Evolutionary conservation across 164 flowering plant genomes (phyloP), one percentile per base, ranked within the genome.

Genomic region (Chimonanthus praecox): DNA sequence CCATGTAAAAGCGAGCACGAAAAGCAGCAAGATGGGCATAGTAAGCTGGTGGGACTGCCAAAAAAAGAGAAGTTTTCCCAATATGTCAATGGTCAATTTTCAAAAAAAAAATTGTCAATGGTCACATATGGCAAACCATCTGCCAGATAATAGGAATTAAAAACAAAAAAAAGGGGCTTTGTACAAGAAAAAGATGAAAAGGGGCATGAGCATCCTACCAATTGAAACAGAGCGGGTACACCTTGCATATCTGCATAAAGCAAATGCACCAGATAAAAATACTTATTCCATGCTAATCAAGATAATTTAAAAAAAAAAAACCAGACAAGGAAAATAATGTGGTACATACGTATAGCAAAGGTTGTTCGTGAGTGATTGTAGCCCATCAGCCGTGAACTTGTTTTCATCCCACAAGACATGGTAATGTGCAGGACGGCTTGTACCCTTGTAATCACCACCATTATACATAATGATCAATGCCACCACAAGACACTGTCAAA

Each of bases 1-100:
- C 95, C 95, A 90, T 86, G 67, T 88, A 90, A 72, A 90, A 90
- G 0, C 91, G 88, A 45, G 95, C 95, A n/a, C 92, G 83, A 64
- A 88, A 88, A 0, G 95, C 95, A 64, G 92, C 92, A 2, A 88
- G 82, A 77, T 90, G 95, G 0, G 95, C 95, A 76, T 90, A 90
- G 71, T 90, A 88, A 1, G 92, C 95, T 0, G 95, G 92, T 3
- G 92, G 95, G 5, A 88, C 95, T 90, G 88, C 64, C 50, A 73
- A 43, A 48, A 63, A 3, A 20, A 5, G 48, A 2, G 43, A 11
- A 66, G 8, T 9, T 11, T 9, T 21, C 6, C 20, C 66, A 63
- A 18, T 63, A 18, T 6, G 7, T 18, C 21, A 21, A 6, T 8
- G 7, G 44, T 51, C 7, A 51, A 33, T 33, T 33, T 33, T 33